Conservation (phyloP, 768 basidiomycete genomes). For the Podaxis sp. region DNA sequence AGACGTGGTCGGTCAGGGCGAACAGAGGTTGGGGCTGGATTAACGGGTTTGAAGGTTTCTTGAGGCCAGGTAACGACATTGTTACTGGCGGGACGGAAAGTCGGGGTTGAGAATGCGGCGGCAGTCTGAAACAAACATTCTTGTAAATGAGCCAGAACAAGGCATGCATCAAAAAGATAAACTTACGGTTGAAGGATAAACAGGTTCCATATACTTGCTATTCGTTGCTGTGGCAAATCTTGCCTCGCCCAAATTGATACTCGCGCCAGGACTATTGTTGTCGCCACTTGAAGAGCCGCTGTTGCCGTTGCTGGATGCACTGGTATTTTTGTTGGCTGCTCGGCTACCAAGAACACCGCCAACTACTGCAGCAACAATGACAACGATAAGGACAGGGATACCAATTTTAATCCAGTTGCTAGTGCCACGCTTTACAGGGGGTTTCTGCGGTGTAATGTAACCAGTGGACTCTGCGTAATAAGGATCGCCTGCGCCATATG, state of each 20-base stretch:
- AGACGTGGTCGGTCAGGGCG: slow-evolving; percentile 86
- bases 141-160: not conserved
- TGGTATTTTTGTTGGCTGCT: slow-evolving; percentile 37
- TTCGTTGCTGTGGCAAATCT: slow-evolving; percentile 79
- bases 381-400: slow-evolving; percentile 61
- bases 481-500: slow-evolving; percentile 50
- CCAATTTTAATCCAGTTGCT: slow-evolving; percentile 80
- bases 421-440: slow-evolving; percentile 45
- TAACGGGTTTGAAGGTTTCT: slow-evolving; percentile 73
- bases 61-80: slow-evolving; percentile 62
- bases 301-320: slow-evolving; percentile 35
- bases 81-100: slow-evolving; percentile 61
- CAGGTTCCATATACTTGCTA: slow-evolving; percentile 73
- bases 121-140: slow-evolving; percentile 50
- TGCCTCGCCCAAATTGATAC: slow-evolving; percentile 60
- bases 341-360: slow-evolving; percentile 82
- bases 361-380: slow-evolving; percentile 66
- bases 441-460: slow-evolving; percentile 51
- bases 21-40: slow-evolving; percentile 55
- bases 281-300: slow-evolving; percentile 40
- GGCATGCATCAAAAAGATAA: slow-evolving; percentile 4
- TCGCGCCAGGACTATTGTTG: slow-evolving; percentile 56
- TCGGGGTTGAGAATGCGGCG: slow-evolving; percentile 68
- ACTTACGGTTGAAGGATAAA: slow-evolving; percentile 89
- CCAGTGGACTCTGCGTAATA: slow-evolving; percentile 66